Base-by-base conservation (phyloP, 495 filamentous ascomycete species). In the Aspergillus baeticus region DNA sequence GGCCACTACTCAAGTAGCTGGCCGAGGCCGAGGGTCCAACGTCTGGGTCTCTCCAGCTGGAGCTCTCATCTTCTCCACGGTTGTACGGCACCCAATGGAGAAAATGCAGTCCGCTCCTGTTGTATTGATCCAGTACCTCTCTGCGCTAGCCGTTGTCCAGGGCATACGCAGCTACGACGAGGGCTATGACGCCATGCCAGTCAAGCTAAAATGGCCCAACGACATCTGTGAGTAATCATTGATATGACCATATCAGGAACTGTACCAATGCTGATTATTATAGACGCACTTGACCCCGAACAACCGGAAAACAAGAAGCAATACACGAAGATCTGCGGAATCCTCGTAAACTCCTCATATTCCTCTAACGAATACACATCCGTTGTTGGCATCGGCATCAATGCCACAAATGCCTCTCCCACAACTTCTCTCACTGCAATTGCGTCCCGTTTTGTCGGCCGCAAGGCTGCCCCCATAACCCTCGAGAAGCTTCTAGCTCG, bases 201-300 rank as follows among this genome's bases (percentile, higher is more conserved):
- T 98, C 35, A 91, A 90, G 68, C 66, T 98, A 33, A 98, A 98
- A 71, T 98, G 94, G 94, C 94, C 94, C 7, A 98, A 98, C 59
- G 94, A 98, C 67, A 89, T 98, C 57, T 97, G 74, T 81, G 67
- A 44, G 53, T 59, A n/a, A 2, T 41, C 18, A 20, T 3, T n/a
- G 36, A 14, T n/a, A 20, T 26, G 10, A 38, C 21, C 13, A 29
- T 23, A 26, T n/a, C n/a, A n/a, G n/a, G n/a, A 34, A 15, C 5
- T 13, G 10, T 11, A 17, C n/a, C 15, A 37, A 38, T 15, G 26
- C 55, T 52, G 33, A 39, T 11, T 34, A 8, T 13, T 2, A n/a
- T 54, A 87, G 84, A 92, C 67, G 92, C 90, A 0, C 76, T 81
- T 10, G 89, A 92, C 63, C 91, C 91, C 2, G 72, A 70, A 26